Percentiles rank a stretch among this genome's conserved stretches.
These are phyloP conservation scores for Botrytis pseudocinerea DNA, from an alignment of 2,329 filamentous ascomycete genomes.

Conservation along the genomic window DNA sequence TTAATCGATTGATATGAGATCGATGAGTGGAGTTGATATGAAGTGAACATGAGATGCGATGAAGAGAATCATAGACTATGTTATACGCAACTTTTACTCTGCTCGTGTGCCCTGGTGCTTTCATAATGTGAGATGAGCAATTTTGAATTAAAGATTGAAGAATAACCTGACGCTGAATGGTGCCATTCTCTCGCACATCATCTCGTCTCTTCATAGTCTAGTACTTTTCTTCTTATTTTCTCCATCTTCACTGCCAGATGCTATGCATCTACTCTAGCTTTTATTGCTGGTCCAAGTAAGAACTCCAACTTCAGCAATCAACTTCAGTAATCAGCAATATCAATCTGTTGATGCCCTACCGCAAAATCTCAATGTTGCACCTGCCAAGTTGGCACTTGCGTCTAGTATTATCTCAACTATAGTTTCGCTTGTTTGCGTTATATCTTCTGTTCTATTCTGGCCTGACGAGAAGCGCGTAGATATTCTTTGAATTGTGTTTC, in stretches of 20 bases:
- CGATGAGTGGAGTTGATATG: background rate
- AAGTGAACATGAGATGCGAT: slow-evolving; percentile 7
- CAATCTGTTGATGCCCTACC: background rate
- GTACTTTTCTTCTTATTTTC: background rate
- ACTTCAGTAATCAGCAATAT: background rate
- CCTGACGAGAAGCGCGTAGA: background rate
- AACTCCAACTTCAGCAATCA: background rate
- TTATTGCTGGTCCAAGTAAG: background rate
- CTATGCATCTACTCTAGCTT: background rate
- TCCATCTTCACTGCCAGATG: background rate
- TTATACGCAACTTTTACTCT: slow-evolving; percentile 28
- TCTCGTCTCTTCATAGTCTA: background rate
- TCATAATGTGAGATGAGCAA: background rate
- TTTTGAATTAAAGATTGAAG: background rate
- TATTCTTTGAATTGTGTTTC: background rate
- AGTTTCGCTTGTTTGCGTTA: background rate
- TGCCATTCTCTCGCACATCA: no score
- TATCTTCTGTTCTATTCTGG: background rate
- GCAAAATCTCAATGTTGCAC: background rate
- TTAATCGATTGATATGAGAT: background rate
- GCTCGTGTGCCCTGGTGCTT: background rate
- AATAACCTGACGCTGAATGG: background rate
- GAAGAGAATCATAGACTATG: slow-evolving; percentile 29
- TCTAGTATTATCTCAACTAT: background rate
- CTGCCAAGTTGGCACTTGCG: background rate